These are phyloP conservation scores for Penicillium sclerotigenum DNA, from an alignment of 2,329 filamentous ascomycete species.

Conservation along the genomic window DNA sequence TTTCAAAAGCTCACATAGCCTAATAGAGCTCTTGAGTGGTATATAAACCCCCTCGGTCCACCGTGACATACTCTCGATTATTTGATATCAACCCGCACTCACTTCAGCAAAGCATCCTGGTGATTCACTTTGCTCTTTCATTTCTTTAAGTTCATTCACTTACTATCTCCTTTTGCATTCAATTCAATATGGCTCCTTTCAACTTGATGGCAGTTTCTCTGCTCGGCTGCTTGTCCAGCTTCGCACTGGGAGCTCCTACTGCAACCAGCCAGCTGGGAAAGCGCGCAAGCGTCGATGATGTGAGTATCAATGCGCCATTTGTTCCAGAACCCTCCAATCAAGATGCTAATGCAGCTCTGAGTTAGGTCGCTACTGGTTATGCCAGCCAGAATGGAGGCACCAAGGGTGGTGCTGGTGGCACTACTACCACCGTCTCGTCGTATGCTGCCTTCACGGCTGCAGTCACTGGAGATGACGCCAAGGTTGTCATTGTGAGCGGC, in stretches of 20 bases:
- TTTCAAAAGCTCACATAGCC: background rate
- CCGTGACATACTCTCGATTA: background rate
- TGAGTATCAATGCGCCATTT: slow-evolving; percentile 6
- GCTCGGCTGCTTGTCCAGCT: slow-evolving; percentile 23
- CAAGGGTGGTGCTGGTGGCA: slow-evolving; percentile 55
- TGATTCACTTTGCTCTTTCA: background rate
- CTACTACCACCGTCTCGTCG: slow-evolving; percentile 54
- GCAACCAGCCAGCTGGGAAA: slow-evolving; percentile 22
- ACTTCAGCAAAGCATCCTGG: background rate
- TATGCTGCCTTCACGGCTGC: slow-evolving; percentile 52
- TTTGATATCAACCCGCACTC: background rate
- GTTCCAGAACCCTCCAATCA: background rate
- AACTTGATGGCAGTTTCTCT: slow-evolving; percentile 24
- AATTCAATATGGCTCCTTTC: slow-evolving; percentile 22
- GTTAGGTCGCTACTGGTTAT: slow-evolving; percentile 41
- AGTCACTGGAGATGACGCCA: slow-evolving; percentile 46
- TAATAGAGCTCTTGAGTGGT: background rate
- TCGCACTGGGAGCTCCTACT: slow-evolving; percentile 29
- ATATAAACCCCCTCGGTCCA: slow-evolving; percentile 6
- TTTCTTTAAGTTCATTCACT: background rate
- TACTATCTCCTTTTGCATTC: background rate
- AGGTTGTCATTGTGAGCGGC: slow-evolving; percentile 49
- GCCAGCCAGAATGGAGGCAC: slow-evolving; percentile 52
- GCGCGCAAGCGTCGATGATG: slow-evolving; percentile 27
- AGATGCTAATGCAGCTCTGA: background rate